Evolutionary conservation across 1,284 basidiomycete genomes (phyloP), one percentile per base, ranked within the genome.

Genomic region (Paramarasmius palmivorus): DNA sequence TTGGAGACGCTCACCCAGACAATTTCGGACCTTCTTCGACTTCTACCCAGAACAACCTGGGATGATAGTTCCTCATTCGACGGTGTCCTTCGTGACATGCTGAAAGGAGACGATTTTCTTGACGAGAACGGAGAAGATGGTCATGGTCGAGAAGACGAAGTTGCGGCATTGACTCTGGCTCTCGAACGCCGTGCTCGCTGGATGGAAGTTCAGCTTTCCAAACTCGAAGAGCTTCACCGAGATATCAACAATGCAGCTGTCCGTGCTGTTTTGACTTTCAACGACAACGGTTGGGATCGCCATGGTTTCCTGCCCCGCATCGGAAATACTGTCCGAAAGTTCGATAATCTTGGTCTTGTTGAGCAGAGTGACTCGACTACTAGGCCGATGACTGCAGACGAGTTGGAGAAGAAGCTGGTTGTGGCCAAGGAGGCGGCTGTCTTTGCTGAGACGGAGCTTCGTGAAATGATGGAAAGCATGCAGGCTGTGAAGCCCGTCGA

Each of bases 41-140:
- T 92, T 37, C 83, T 92, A 56, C 90, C 90, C 25, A 86, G 90
- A 26, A 89, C 88, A 9, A 92, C 90, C 3, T 92, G 89, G 90
- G 89, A 91, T 59, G 89, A 91, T 62, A 91, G 86, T 95, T 1
- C 96, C 96, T 60, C 95, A 92, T 0, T 96, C 94, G 63, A 99
- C 98, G 67, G 99, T 97, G 68, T 99, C 97, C 58, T 83, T 85
- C 26, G 95, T 90, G 66, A 99, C 99, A 63, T 87, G 83, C 60
- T 84, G 83, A 8, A 93, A 86, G 69, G 95, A 98, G 38, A 81
- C 79, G 64, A 88, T 84, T 47, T 92, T 93, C 69, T 99, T 90
- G 61, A 98, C 93, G 41, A 93, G 79, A 67, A 93, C 95, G 57
- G 97, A 15, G 86, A 88, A 41, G 86, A 86, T 50, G 71, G 73